These are phyloP conservation scores for Thelonectria olida DNA, from an alignment of 2,329 filamentous ascomycete genomes.

Conservation along the genomic window DNA sequence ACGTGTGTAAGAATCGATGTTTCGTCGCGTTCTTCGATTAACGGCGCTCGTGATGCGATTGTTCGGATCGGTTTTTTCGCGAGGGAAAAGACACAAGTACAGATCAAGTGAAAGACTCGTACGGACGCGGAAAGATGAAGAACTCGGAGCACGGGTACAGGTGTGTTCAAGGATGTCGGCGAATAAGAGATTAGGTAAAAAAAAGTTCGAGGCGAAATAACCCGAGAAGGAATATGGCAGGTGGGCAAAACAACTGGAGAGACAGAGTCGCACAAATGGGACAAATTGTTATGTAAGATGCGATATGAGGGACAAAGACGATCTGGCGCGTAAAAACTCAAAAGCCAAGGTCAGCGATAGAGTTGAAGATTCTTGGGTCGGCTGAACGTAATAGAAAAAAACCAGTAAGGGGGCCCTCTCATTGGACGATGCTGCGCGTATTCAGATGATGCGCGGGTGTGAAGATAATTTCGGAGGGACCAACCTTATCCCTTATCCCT, in stretches of 20 bases:
- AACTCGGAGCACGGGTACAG: slow-evolving; percentile 10
- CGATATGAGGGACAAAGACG: slow-evolving; percentile 1
- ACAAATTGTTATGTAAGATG: not conserved
- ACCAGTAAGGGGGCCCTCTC: slow-evolving; percentile 6
- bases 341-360: slow-evolving; percentile 9
- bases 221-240: not conserved
- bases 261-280: not conserved
- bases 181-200: slow-evolving; percentile 17
- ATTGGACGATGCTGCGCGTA: slow-evolving; percentile 17
- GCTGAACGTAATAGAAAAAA: slow-evolving; percentile 23
- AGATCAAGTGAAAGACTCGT: slow-evolving; percentile 3
- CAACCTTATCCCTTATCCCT: slow-evolving; percentile 15
- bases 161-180: slow-evolving; percentile 1
- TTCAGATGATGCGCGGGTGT: slow-evolving; percentile 6
- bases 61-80: not conserved
- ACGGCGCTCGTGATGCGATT: not conserved
- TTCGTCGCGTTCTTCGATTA: slow-evolving; percentile 1
- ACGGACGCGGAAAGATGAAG: slow-evolving; percentile 13
- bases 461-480: slow-evolving; percentile 16
- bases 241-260: too few species aligned
- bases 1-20: not conserved
- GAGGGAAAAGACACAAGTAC: not conserved
- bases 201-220: not conserved
- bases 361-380: slow-evolving; percentile 16
- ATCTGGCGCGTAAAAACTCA: not conserved